Evolutionary conservation across 208 protist species (phyloP).

Genomic region (Angomonas ambiguus): DNA sequence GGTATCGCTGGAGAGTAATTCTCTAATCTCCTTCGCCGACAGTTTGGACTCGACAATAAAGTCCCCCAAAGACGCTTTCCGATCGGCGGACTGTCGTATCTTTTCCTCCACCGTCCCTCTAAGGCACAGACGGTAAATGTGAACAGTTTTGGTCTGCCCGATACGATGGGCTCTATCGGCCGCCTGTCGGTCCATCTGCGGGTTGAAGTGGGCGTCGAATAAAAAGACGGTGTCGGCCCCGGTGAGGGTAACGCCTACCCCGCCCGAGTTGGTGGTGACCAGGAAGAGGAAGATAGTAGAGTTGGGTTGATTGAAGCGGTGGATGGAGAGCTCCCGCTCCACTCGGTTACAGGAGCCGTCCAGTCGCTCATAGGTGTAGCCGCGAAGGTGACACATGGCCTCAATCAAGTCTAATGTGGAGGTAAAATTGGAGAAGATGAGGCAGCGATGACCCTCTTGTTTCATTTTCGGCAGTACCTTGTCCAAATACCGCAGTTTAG

Average conservation of each 20-base stretch:
- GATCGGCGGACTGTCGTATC: conserved; percentile 90
- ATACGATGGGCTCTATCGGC: conserved; percentile 94
- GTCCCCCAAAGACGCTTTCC: conserved; percentile 92
- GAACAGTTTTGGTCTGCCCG: conserved; percentile 93
- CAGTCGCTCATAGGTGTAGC: conserved; percentile 78
- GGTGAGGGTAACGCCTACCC: conserved; percentile 97
- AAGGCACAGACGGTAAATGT: conserved; percentile 95
- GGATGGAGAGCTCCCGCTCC: conserved; percentile 90
- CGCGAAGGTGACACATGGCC: conserved; percentile 62
- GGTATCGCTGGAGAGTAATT: not conserved
- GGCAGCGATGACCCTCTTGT: conserved; percentile 68
- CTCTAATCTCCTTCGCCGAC: conserved; percentile 12
- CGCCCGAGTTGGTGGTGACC: conserved; percentile 96
- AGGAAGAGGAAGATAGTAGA: conserved; percentile 94
- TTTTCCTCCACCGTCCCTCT: conserved; percentile 92
- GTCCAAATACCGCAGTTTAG: conserved; percentile 94
- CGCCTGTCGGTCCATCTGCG: conserved; percentile 97
- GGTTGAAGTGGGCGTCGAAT: conserved; percentile 98
- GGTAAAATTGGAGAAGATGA: conserved; percentile 92
- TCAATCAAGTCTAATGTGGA: conserved; percentile 84
- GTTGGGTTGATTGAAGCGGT: conserved; percentile 86
- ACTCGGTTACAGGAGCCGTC: conserved; percentile 79
- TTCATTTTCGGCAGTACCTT: conserved; percentile 78
- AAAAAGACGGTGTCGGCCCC: conserved; percentile 95
- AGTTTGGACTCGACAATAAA: conserved; percentile 73